Base-by-base conservation (phyloP, 306 rosid species). In the Rosa rugosa region DNA sequence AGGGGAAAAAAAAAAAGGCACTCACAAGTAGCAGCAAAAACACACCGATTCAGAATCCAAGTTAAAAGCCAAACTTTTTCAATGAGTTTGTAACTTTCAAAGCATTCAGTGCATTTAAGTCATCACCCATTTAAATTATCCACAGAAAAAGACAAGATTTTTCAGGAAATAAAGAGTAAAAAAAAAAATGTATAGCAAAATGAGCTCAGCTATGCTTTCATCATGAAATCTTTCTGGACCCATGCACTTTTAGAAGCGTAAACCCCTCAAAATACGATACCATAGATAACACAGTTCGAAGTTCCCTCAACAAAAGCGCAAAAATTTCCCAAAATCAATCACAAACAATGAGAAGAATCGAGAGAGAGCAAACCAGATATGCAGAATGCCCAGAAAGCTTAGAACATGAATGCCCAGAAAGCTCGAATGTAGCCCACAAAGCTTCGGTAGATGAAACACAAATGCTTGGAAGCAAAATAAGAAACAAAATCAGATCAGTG, bases 131-230 rank as follows among this genome's bases (percentile, higher is more conserved):
- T 25, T 9, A 49, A 14, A 27, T 70, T 70, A 10, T 8, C 27
- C 3, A 64, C 20, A 34, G 3, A 64, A 14, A 34, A 34, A 60
- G 36, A 23, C 27, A 14, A 20, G 25, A 56, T 2, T 56, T 50
- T 53, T 16, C 59, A 53, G 54, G 18, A 17, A 17, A 56, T 31
- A 44, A 11, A 1, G 11, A n/a, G n/a, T n/a, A n/a, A 44, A 1
- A 1, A 25, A 4, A 11, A 62, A 25, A 27, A 62, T 7, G 64
- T 8, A 1, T 18, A 63, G 20, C 3, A 5, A 12, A 5, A 6
- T 64, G 42, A 64, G 69, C 69, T 64, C 44, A 64, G 41, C 69
- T 64, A 14, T 60, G 2, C 67, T 60, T 60, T 60, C 38, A 25
- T 60, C 67, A 60, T 60, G 8, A 60, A 60, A 25, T 60, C 67